Conservation (phyloP, 2,329 filamentous ascomycete genomes). For the Talaromyces sp. region DNA sequence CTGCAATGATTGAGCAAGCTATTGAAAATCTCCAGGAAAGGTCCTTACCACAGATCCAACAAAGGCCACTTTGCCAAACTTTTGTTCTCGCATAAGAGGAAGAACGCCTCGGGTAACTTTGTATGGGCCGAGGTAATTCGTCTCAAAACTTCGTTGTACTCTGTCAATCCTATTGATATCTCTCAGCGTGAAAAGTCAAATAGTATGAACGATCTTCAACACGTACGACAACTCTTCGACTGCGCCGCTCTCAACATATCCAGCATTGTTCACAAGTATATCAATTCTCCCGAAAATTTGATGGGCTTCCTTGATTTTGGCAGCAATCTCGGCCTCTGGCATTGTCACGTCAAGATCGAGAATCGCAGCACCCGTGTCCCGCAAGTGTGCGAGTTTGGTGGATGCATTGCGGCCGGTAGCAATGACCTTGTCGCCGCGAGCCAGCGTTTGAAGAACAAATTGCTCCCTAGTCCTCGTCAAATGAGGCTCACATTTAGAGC, state of each 20-base stretch:
- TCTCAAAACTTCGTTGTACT: conserved; percentile 9
- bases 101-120: conserved; percentile 18
- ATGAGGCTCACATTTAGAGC: neutral
- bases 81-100: conserved; percentile 19
- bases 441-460: conserved; percentile 8
- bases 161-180: conserved; percentile 3
- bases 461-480: conserved; percentile 3
- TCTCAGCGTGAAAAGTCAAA: neutral
- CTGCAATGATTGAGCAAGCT: conserved; percentile 13
- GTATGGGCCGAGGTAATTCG: conserved; percentile 23
- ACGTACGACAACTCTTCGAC: conserved; percentile 9
- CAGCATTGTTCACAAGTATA: conserved; percentile 9
- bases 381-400: conserved; percentile 6
- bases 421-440: conserved; percentile 6
- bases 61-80: conserved; percentile 20
- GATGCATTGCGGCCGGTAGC: conserved; percentile 8
- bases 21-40: neutral
- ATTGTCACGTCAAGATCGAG: conserved; percentile 6
- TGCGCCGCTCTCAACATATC: conserved; percentile 7
- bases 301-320: conserved; percentile 2
- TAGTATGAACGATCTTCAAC: neutral
- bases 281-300: conserved; percentile 6
- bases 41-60: conserved; percentile 12
- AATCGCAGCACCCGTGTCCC: conserved; percentile 5
- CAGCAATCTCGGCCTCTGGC: conserved; percentile 3